Conservation (phyloP, 306 rosid species). For the Clitoria ternatea region DNA sequence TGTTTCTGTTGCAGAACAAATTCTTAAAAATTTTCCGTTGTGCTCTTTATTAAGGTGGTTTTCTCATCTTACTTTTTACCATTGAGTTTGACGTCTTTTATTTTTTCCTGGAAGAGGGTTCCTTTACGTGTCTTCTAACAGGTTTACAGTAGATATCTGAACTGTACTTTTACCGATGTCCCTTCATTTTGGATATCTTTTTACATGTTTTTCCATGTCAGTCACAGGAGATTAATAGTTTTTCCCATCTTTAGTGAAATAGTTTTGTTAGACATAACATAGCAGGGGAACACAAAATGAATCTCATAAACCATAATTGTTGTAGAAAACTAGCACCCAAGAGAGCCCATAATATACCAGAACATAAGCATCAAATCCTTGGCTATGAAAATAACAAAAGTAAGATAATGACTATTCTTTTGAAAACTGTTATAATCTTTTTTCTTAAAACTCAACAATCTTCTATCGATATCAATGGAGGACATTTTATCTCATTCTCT, state of each 20-base stretch:
- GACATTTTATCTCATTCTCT: too few species aligned
- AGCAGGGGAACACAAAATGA: background rate
- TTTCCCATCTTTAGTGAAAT: too few species aligned
- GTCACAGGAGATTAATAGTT: background rate
- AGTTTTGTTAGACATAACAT: background rate
- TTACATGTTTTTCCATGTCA: background rate
- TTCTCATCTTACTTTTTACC: slow-evolving; percentile 9
- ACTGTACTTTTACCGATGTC: background rate
- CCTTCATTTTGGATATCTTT: background rate
- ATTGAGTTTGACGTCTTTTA: background rate
- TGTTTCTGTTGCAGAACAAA: slow-evolving; percentile 86
- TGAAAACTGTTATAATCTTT: too few species aligned
- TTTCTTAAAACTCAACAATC: too few species aligned
- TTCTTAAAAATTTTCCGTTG: slow-evolving; percentile 65
- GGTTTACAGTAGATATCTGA: background rate
- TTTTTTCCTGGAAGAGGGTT: background rate
- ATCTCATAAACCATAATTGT: background rate
- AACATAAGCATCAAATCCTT: background rate
- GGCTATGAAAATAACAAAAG: too few species aligned
- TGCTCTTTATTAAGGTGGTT: slow-evolving; percentile 81
- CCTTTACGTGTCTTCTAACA: background rate
- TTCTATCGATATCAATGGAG: too few species aligned
- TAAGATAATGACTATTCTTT: too few species aligned
- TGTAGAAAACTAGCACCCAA: background rate
- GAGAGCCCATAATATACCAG: background rate